Evolutionary conservation across 371 early-diverging fungal species (phyloP).

Genomic region (Rhizopus delemar): DNA sequence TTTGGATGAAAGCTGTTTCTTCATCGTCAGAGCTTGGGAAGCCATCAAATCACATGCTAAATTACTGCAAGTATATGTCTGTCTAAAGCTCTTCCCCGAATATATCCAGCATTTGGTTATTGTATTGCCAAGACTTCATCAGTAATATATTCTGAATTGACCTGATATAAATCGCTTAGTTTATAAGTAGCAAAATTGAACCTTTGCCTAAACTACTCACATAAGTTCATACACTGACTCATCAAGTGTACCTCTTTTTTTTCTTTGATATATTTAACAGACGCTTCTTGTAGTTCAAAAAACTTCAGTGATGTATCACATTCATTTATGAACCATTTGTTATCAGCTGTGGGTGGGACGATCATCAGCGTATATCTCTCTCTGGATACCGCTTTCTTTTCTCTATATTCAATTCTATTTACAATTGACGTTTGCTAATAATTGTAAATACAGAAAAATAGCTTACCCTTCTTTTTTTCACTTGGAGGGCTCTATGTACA

Average conservation of each 20-base stretch:
- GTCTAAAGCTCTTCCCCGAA: constrained; percentile 12
- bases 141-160: constrained; percentile 15
- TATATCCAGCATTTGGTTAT: constrained; percentile 9
- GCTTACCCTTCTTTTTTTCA: no score
- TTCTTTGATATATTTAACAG: constrained; percentile 6
- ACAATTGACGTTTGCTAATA: no score
- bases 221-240: constrained; percentile 10
- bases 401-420: no score
- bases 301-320: no score
- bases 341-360: no score
- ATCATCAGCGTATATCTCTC: no score
- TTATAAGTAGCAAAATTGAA: constrained; percentile 13
- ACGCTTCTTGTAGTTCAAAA: constrained; percentile 3
- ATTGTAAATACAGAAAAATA: no score
- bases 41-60: constrained; percentile 11
- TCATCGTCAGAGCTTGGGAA: constrained; percentile 7
- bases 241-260: constrained; percentile 9
- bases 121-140: constrained; percentile 11
- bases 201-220: constrained; percentile 11
- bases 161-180: constrained; percentile 13
- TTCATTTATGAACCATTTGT: no score
- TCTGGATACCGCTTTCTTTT: no score
- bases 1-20: constrained; percentile 4
- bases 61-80: constrained; percentile 11
- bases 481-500: no score